Conservation (phyloP, 2,329 filamentous ascomycete genomes). For the Elsinoe arachidis region DNA sequence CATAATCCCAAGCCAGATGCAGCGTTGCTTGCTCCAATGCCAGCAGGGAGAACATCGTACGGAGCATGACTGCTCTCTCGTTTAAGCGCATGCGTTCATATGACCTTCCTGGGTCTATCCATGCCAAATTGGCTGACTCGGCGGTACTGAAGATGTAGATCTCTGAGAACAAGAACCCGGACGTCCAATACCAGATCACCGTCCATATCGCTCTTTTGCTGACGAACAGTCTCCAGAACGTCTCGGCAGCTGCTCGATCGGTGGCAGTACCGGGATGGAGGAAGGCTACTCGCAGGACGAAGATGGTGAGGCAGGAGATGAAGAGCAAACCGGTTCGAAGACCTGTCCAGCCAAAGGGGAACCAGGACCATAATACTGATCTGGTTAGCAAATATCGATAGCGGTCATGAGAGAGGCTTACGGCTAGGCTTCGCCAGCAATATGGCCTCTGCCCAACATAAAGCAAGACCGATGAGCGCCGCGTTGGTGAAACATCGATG, state of each 20-base stretch:
- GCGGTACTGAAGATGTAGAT: slow-evolving; percentile 68
- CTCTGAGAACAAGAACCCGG: slow-evolving; percentile 70
- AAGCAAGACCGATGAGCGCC: slow-evolving; percentile 56
- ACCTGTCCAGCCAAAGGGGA: slow-evolving; percentile 68
- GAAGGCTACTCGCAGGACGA: slow-evolving; percentile 66
- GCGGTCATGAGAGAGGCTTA: slow-evolving; percentile 37
- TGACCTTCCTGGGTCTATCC: slow-evolving; percentile 58
- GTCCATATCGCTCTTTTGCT: slow-evolving; percentile 59
- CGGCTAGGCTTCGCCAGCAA: slow-evolving; percentile 60
- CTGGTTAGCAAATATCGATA: slow-evolving; percentile 11
- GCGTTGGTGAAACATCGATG: slow-evolving; percentile 80
- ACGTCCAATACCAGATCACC: slow-evolving; percentile 65
- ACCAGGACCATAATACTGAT: slow-evolving; percentile 78
- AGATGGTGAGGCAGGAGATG: slow-evolving; percentile 64
- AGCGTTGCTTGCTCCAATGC: slow-evolving; percentile 59
- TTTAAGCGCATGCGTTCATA: slow-evolving; percentile 70
- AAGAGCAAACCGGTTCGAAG: slow-evolving; percentile 69
- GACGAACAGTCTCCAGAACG: slow-evolving; percentile 50
- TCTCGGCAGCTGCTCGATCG: slow-evolving; percentile 58
- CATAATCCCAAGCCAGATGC: slow-evolving; percentile 67
- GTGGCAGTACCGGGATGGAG: slow-evolving; percentile 46
- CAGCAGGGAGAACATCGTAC: slow-evolving; percentile 59
- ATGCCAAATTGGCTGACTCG: slow-evolving; percentile 53
- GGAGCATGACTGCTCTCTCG: slow-evolving; percentile 75
- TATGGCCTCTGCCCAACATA: slow-evolving; percentile 67